phyloP scores from a whole-genome alignment of 2,329 filamentous ascomycete genomes.

The Arthrobotrys pseudoclavata region DNA sequence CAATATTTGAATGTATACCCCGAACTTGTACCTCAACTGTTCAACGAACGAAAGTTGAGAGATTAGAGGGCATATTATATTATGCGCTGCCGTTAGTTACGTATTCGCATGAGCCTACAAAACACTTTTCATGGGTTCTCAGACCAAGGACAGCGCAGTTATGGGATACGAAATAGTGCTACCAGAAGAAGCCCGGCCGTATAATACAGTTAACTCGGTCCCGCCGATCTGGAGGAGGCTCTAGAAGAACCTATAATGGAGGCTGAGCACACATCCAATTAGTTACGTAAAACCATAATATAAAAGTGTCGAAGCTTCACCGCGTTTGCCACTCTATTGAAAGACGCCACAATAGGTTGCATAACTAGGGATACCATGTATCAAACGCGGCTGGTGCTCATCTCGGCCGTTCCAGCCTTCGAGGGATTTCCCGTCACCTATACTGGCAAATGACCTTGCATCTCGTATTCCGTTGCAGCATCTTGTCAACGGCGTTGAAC shows the following conservation, averaged over 20 bases:
- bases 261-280: neutral
- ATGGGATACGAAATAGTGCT: neutral
- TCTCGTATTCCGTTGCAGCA: slow-evolving; percentile 19
- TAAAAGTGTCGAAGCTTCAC: neutral
- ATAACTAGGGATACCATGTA: slow-evolving; percentile 16
- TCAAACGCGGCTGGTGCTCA: slow-evolving; percentile 6
- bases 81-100: too few relatives aligned
- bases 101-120: too few relatives aligned
- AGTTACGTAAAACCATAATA: slow-evolving; percentile 3
- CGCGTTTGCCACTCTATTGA: neutral
- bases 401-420: neutral
- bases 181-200: too few relatives aligned
- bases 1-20: too few relatives aligned
- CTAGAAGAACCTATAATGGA: neutral
- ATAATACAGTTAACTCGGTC: neutral
- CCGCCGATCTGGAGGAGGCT: neutral
- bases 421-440: neutral
- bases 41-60: too few relatives aligned
- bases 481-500: neutral
- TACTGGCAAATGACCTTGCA: slow-evolving; percentile 18
- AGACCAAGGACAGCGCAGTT: neutral
- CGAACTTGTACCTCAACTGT: too few relatives aligned
- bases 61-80: too few relatives aligned
- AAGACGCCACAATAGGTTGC: neutral
- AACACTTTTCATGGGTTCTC: too few relatives aligned